A percentile compares a stretch with the other conserved stretches of the same genome.
These are phyloP conservation scores for Rubroshorea leprosula DNA, from an alignment of 345 rosid genomes.

Conservation along the genomic window DNA sequence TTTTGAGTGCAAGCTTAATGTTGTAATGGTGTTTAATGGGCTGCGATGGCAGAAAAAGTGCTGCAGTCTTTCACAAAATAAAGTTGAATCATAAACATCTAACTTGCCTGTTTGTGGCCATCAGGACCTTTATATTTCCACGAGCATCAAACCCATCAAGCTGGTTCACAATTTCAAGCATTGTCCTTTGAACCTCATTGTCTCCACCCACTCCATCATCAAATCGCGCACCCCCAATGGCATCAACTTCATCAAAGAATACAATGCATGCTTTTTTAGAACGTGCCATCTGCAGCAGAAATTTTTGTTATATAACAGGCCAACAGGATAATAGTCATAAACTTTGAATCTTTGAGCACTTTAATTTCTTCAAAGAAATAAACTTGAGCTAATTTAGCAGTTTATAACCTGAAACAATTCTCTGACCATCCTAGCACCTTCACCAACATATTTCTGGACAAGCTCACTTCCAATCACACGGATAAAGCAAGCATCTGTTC, in stretches of 20 bases:
- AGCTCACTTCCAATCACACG: conserved; percentile 28
- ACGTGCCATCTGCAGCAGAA: conserved; percentile 58
- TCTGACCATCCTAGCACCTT: conserved; percentile 65
- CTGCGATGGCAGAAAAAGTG: neutral
- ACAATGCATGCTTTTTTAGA: conserved; percentile 87
- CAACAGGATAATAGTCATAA: no score
- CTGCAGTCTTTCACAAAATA: neutral
- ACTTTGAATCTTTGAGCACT: no score
- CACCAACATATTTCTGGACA: conserved; percentile 97
- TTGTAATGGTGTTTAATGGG: no score
- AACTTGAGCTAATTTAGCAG: neutral
- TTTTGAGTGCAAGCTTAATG: no score
- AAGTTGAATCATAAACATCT: neutral
- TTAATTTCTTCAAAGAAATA: neutral
- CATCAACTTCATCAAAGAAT: conserved; percentile 84
- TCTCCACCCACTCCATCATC: conserved; percentile 92
- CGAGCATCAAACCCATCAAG: conserved; percentile 82
- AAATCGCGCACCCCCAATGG: conserved; percentile 86
- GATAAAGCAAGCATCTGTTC: conserved; percentile 50
- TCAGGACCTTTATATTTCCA: conserved; percentile 61
- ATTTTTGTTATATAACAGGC: neutral
- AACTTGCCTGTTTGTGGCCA: conserved; percentile 92
- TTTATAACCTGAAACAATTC: conserved; percentile 67
- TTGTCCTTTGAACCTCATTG: conserved; percentile 76
- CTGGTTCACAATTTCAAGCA: conserved; percentile 85